These are phyloP conservation scores for Fusarium heterosporum DNA, from an alignment of 2,329 filamentous ascomycete genomes.

Conservation along the genomic window DNA sequence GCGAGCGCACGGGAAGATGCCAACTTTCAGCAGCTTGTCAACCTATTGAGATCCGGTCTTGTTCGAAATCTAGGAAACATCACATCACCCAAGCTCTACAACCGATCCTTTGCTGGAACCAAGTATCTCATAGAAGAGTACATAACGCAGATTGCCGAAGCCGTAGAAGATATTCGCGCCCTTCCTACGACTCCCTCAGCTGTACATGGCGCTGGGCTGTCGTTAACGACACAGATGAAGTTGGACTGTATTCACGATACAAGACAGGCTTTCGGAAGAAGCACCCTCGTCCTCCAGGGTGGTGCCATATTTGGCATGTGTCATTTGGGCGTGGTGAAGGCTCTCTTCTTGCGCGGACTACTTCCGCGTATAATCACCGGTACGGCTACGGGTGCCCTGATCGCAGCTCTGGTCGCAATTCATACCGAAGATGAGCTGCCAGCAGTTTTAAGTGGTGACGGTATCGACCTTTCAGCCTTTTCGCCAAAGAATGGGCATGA, in stretches of 20 bases:
- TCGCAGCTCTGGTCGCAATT: conserved; percentile 87
- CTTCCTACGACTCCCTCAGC: conserved; percentile 67
- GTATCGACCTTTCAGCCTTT: conserved; percentile 87
- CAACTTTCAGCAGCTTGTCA: conserved; percentile 80
- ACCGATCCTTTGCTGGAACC: conserved; percentile 86
- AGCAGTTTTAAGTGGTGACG: conserved; percentile 78
- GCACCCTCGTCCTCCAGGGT: conserved; percentile 86
- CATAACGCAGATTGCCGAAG: conserved; percentile 83
- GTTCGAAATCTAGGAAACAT: conserved; percentile 94
- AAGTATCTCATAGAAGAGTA: conserved; percentile 94
- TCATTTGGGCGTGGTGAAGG: conserved; percentile 90
- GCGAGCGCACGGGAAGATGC: conserved; percentile 75
- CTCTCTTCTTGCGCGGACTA: conserved; percentile 81
- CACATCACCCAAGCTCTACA: conserved; percentile 82
- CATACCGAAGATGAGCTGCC: conserved; percentile 89
- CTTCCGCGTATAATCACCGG: conserved; percentile 92
- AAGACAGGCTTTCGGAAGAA: conserved; percentile 87
- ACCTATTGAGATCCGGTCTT: conserved; percentile 81
- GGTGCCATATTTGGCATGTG: conserved; percentile 92
- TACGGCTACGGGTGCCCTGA: conserved; percentile 88
- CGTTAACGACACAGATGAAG: conserved; percentile 79
- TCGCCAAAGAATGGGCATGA: conserved; percentile 54
- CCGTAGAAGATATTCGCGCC: conserved; percentile 79
- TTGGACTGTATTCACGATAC: conserved; percentile 89
- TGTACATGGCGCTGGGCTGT: conserved; percentile 51